Evolutionary conservation across 2,329 filamentous ascomycete genomes (phyloP), one percentile per base, ranked within the genome.

Genomic region (Neonectria sp.): DNA sequence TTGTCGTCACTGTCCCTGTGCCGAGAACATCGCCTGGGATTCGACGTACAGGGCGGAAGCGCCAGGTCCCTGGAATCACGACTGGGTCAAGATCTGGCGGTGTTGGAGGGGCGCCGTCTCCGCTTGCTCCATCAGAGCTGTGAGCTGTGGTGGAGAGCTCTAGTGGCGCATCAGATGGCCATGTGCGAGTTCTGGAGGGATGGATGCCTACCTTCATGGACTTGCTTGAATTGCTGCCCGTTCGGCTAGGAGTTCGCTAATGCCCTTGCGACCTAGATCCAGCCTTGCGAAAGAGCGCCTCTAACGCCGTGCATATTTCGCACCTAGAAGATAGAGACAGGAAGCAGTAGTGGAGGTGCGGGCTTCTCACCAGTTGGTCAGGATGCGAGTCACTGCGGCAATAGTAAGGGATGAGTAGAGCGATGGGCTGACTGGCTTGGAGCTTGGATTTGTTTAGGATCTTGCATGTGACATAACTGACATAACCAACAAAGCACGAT

Each of bases 1-100:
- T 53, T 35, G 51, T 33, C 51, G 31, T 13, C 8, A n/a, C n/a
- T 52, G 57, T 45, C 51, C 33, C 13, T 37, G 40, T 43, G 35
- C 45, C 48, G 52, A 64, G 56, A 52, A 55, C 60, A 68, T 71
- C 63, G 56, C 55, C 67, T 35, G 56, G 65, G 69, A 63, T 63
- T 71, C 46, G 63, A 53, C 53, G 60, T 58, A 55, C 49, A 67
- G 43, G 60, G 57, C 63, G 60, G 59, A 56, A 67, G 66, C 61
- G 71, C 55, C 68, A 40, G 33, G 45, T 61, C 63, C 49, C 53
- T 61, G 52, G 60, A 67, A 68, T 37, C 55, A 66, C 37, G 55
- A 55, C 45, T 68, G 60, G 67, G 43, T 57, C 55, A 49, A 65
- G 66, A 68, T 68, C 63, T 63, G 70, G 69, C 68, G 57, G 67